Evolutionary conservation across 805 yeast genomes (phyloP).

Genomic region (Candida takata): DNA sequence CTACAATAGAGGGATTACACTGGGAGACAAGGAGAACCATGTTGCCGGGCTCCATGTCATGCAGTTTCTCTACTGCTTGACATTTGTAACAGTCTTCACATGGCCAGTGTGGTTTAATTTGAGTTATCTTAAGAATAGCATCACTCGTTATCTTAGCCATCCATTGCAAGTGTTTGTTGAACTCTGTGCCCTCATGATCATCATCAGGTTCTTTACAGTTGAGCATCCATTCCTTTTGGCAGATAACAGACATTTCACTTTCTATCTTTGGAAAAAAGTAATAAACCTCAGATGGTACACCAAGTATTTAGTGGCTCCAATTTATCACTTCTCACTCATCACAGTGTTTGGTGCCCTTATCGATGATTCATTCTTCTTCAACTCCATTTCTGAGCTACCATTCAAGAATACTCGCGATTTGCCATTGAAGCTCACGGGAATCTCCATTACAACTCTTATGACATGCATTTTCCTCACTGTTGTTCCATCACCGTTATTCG

Average conservation of each 20-base stretch:
- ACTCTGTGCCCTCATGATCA: constrained; percentile 31
- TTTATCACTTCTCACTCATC: constrained; percentile 56
- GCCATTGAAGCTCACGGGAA: constrained; percentile 36
- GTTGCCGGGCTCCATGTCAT: constrained; percentile 61
- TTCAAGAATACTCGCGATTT: constrained; percentile 28
- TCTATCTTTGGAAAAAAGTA: constrained; percentile 71
- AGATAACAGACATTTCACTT: constrained; percentile 90
- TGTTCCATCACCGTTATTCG: constrained; percentile 87
- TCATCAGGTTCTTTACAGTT: constrained; percentile 55
- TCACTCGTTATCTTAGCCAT: constrained; percentile 21
- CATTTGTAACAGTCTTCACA: constrained; percentile 58
- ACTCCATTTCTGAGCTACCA: constrained; percentile 29
- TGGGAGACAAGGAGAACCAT: constrained; percentile 91
- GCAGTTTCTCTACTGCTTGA: constrained; percentile 72
- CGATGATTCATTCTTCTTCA: constrained; percentile 29
- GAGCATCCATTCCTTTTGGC: constrained; percentile 89
- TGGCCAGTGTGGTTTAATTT: constrained; percentile 66
- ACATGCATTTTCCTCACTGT: constrained; percentile 53
- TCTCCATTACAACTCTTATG: constrained; percentile 44
- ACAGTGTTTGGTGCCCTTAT: constrained; percentile 30
- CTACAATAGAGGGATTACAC: constrained; percentile 74
- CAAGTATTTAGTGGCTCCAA: constrained; percentile 48
- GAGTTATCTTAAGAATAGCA: constrained; percentile 34
- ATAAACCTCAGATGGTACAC: constrained; percentile 43
- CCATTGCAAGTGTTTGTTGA: constrained; percentile 27